Conservation (phyloP, 2,329 filamentous ascomycete species). For the Shiraia sp. region DNA sequence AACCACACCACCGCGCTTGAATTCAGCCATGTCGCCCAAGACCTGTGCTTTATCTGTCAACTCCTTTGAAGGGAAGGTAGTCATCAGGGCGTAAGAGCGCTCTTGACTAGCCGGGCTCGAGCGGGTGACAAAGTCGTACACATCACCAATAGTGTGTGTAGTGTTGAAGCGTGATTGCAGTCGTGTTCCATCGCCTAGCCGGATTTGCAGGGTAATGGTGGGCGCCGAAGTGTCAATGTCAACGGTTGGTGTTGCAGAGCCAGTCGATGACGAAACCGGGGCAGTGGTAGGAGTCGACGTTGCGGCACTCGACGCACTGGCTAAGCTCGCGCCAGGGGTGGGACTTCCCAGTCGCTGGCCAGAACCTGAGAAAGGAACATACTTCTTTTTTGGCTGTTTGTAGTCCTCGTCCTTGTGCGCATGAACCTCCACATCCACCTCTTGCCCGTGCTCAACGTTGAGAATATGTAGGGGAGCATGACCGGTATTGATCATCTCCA, state of each 20-base stretch:
- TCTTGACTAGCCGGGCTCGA: conserved; percentile 61
- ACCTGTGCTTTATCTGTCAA: conserved; percentile 66
- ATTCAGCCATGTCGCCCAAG: conserved; percentile 53
- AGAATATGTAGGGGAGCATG: conserved; percentile 77
- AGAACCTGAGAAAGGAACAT: conserved; percentile 73
- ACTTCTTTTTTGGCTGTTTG: conserved; percentile 71
- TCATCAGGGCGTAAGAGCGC: conserved; percentile 75
- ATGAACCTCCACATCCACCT: conserved; percentile 75
- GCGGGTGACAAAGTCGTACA: conserved; percentile 74
- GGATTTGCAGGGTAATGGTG: conserved; percentile 72
- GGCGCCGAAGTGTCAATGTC: conserved; percentile 68
- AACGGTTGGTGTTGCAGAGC: conserved; percentile 49
- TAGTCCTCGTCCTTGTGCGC: conserved; percentile 77
- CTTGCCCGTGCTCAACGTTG: conserved; percentile 74
- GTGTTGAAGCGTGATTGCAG: conserved; percentile 82
- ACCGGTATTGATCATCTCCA: conserved; percentile 76
- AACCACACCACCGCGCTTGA: conserved; percentile 58
- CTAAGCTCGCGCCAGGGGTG: conserved; percentile 63
- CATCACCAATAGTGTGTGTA: conserved; percentile 73
- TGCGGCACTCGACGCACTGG: conserved; percentile 40
- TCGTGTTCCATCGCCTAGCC: conserved; percentile 76
- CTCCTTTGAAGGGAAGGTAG: conserved; percentile 82
- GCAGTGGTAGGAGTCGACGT: conserved; percentile 36
- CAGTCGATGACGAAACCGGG: conserved; percentile 26
- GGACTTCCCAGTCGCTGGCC: conserved; percentile 78